A percentile compares a stretch with the other conserved stretches of the same genome.
These are phyloP conservation scores for Talaromyces marneffei DNA, from an alignment of 2,329 filamentous ascomycete species.

Conservation along the genomic window DNA sequence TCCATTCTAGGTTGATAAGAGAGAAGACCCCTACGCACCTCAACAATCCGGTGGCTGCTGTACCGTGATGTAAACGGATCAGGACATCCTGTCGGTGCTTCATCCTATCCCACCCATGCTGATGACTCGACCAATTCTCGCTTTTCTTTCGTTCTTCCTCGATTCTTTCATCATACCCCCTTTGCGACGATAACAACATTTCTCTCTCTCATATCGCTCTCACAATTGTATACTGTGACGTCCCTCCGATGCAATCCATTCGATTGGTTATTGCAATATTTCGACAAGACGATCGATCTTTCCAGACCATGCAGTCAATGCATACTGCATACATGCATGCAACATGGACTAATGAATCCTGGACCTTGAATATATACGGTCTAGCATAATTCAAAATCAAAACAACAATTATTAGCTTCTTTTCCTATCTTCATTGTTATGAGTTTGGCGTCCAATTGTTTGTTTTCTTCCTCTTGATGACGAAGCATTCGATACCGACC, in stretches of 20 bases:
- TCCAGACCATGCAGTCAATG: not conserved
- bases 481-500: constrained; percentile 3
- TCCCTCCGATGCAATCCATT: constrained; percentile 12
- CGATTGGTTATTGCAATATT: constrained; percentile 12
- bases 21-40: constrained; percentile 96
- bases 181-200: constrained; percentile 10
- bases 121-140: constrained; percentile 11
- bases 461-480: not conserved
- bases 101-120: not conserved
- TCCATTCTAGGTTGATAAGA: constrained; percentile 66
- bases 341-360: constrained; percentile 4
- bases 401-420: constrained; percentile 1
- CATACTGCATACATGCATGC: not conserved
- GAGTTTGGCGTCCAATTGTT: not conserved
- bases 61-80: constrained; percentile 72
- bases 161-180: constrained; percentile 11
- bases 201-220: constrained; percentile 1
- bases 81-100: not conserved
- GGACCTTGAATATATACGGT: not conserved
- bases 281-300: constrained; percentile 8
- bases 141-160: constrained; percentile 8
- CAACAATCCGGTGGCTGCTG: constrained; percentile 92
- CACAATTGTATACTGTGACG: constrained; percentile 12
- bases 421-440: constrained; percentile 6
- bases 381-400: not conserved